phyloP scores from a whole-genome alignment of 73 alveolate species.

The Blepharisma japonicum region DNA sequence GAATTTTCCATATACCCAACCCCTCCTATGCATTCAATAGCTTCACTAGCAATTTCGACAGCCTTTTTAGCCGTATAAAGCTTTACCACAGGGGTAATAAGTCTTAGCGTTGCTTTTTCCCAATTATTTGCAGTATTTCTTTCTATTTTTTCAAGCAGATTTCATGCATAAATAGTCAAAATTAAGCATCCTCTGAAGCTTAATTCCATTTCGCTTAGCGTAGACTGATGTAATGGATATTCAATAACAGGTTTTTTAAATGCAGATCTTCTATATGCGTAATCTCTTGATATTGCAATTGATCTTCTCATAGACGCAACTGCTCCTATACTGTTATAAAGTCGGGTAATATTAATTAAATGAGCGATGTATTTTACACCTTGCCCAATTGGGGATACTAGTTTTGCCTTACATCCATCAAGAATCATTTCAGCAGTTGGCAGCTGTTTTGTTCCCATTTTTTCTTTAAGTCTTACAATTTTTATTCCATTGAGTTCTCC shows the following conservation, averaged over 20 bases:
- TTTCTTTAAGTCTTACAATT: conserved; percentile 76
- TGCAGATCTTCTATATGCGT: conserved; percentile 62
- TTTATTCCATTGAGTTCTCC: conserved; percentile 60
- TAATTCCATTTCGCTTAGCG: conserved; percentile 54
- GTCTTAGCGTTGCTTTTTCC: conserved; percentile 55
- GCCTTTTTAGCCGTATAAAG: conserved; percentile 77
- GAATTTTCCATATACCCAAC: conserved; percentile 84
- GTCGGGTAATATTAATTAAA: conserved; percentile 74
- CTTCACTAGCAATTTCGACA: conserved; percentile 61
- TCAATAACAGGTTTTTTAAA: conserved; percentile 67
- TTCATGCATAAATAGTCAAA: conserved; percentile 46
- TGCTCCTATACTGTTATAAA: conserved; percentile 67
- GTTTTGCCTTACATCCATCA: conserved; percentile 54
- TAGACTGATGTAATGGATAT: conserved; percentile 50
- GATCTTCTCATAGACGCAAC: conserved; percentile 69
- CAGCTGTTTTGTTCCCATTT: conserved; percentile 82
- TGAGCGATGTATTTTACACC: conserved; percentile 73
- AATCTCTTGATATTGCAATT: conserved; percentile 71
- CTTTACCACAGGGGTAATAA: conserved; percentile 72
- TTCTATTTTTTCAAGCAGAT: conserved; percentile 51
- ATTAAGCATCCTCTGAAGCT: conserved; percentile 56
- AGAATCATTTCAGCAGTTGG: conserved; percentile 88
- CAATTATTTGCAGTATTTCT: conserved; percentile 39
- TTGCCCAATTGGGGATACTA: conserved; percentile 62
- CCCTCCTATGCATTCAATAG: conserved; percentile 82